Percentiles rank a stretch among this genome's conserved stretches.
Conservation (phyloP, 192 early-diverging fungal species). For the Mortierella claussenii region DNA sequence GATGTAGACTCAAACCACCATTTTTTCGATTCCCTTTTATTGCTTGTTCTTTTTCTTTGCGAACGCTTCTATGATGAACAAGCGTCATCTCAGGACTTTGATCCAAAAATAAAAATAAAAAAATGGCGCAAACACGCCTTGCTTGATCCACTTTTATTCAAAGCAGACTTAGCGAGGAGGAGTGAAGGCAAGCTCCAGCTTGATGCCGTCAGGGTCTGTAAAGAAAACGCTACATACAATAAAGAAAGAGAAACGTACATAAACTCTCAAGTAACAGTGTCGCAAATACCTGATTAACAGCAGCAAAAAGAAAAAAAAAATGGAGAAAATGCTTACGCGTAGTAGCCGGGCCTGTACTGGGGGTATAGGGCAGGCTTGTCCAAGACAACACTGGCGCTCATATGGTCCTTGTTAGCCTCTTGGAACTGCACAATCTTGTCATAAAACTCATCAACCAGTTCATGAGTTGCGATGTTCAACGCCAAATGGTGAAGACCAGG, state of each 20-base stretch:
- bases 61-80: too few relatives aligned
- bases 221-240: conserved; percentile 32
- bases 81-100: too few relatives aligned
- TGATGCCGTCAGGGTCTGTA: conserved; percentile 44
- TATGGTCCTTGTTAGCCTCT: conserved; percentile 2
- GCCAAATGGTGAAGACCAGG: conserved; percentile 40
- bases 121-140: too few relatives aligned
- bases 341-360: conserved; percentile 30
- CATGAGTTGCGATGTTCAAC: conserved; percentile 11
- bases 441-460: conserved; percentile 24
- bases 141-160: too few relatives aligned
- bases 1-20: too few relatives aligned
- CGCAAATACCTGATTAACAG: not conserved
- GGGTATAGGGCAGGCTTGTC: conserved; percentile 37
- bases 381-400: conserved; percentile 13
- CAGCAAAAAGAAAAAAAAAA: not conserved
- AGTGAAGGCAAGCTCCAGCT: conserved; percentile 37
- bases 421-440: conserved; percentile 37
- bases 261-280: not conserved
- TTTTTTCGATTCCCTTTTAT: not conserved
- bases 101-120: too few relatives aligned
- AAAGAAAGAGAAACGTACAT: too few relatives aligned
- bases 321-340: conserved; percentile 15
- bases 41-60: not conserved
- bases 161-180: not conserved